Evolutionary conservation across 495 filamentous ascomycete species (phyloP), one percentile per base, ranked within the genome.

Genomic region (Daldinia concentrica): DNA sequence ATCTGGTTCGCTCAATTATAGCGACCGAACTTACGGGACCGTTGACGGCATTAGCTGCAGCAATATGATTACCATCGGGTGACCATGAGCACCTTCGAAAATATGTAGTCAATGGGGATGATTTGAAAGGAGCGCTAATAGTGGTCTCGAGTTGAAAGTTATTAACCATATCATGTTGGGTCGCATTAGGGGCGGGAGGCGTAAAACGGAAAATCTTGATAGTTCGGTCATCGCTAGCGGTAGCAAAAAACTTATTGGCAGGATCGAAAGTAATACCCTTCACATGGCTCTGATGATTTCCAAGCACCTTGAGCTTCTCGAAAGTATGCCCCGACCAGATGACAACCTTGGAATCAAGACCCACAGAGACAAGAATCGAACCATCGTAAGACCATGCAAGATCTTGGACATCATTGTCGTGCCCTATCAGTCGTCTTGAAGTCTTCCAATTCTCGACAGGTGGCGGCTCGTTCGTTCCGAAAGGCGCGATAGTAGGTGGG

Each of bases 341-440:
- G 50, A 99, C 96, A 17, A 98, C 90, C 80, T 98, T 98, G 22
- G 96, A 98, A 80, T 99, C 95, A 66, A 99, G 84, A 3, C 95
- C 96, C 7, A 98, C 96, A 2, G 95, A 98, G 7, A 98, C 94
- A 70, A 99, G 82, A 27, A 99, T 93, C 1, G 93, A 97, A 27
- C 93, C 95, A 82, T 99, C 95, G 74, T 91, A 90, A 36, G 95
- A 97, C 95, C 95, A 99, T 32, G 93, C 95, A 62, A 98, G 84
- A 85, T 99, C 96, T 80, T 98, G 95, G 39, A 99, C 93, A 82
- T 99, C 95, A 79, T 98, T 98, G 58, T 99, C 95, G 76, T 99
- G 95, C 8, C 96, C 96, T 54, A 97, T 95, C 56, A 99, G 83
- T 69, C 95, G 91, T 66, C 93, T 90, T 64, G 93, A 88, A 34